Evolutionary conservation across 2,329 filamentous ascomycete species (phyloP).

Genomic region (Scopulariopsis brevicaulis): DNA sequence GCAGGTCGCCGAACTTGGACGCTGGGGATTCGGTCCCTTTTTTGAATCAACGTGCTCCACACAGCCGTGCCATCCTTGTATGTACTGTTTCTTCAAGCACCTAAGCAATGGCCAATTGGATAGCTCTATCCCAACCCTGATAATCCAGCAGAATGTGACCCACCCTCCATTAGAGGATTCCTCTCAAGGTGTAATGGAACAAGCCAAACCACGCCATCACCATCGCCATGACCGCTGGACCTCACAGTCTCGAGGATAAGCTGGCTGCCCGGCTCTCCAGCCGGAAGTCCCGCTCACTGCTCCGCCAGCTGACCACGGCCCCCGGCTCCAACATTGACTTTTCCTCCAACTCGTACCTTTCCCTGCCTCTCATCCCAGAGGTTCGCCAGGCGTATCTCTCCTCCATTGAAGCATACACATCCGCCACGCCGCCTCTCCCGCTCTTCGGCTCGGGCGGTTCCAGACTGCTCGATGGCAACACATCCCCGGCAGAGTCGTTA

Average conservation of each 20-base stretch:
- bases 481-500: slow-evolving; percentile 26
- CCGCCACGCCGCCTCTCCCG: background rate
- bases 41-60: background rate
- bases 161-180: background rate
- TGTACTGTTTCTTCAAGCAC: no score
- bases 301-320: slow-evolving; percentile 41
- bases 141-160: background rate
- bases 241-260: background rate
- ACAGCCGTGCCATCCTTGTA: background rate
- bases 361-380: slow-evolving; percentile 43
- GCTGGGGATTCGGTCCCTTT: no score
- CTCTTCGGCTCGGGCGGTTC: slow-evolving; percentile 39
- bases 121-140: background rate
- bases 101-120: background rate
- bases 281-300: slow-evolving; percentile 17
- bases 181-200: background rate
- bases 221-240: background rate
- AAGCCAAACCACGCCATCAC: background rate
- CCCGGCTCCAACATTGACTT: slow-evolving; percentile 45
- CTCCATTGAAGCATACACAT: background rate
- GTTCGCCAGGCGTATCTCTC: slow-evolving; percentile 54
- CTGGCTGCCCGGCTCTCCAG: slow-evolving; percentile 7
- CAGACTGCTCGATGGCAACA: slow-evolving; percentile 41
- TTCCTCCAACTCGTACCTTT: slow-evolving; percentile 70
- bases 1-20: no score